Conservation (phyloP, 768 basidiomycete genomes). For the Suillus fuscotomentosus region DNA sequence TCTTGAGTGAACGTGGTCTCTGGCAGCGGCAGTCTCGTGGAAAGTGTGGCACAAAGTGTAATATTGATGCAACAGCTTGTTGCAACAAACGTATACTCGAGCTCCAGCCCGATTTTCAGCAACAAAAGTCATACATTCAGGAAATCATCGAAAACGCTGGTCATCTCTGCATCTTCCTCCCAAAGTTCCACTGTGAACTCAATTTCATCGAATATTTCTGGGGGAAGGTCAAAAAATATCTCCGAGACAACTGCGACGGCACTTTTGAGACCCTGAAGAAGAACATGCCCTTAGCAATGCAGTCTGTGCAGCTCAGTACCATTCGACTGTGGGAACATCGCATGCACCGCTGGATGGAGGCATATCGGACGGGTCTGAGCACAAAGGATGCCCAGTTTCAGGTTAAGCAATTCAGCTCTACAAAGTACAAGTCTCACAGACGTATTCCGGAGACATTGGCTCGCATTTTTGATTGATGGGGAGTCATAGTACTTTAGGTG, state of each 20-base stretch:
- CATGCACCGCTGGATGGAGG: no score
- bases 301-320: no score
- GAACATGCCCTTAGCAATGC: not conserved
- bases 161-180: not conserved
- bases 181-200: not conserved
- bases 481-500: no score
- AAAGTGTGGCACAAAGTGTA: not conserved
- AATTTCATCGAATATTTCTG: not conserved
- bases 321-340: no score
- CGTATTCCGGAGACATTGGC: no score
- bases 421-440: no score
- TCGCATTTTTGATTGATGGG: no score
- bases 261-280: not conserved
- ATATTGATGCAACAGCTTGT: not conserved
- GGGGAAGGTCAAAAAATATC: not conserved
- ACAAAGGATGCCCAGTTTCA: no score
- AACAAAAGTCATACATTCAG: not conserved
- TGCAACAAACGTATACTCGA: not conserved
- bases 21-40: not conserved
- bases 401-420: no score
- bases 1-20: not conserved
- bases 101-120: not conserved
- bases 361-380: no score
- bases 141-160: not conserved
- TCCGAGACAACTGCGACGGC: not conserved